Percentiles rank a stretch among this genome's conserved stretches.
Evolutionary conservation across 306 rosid species (phyloP).

Genomic region (Quercus wislizeni): DNA sequence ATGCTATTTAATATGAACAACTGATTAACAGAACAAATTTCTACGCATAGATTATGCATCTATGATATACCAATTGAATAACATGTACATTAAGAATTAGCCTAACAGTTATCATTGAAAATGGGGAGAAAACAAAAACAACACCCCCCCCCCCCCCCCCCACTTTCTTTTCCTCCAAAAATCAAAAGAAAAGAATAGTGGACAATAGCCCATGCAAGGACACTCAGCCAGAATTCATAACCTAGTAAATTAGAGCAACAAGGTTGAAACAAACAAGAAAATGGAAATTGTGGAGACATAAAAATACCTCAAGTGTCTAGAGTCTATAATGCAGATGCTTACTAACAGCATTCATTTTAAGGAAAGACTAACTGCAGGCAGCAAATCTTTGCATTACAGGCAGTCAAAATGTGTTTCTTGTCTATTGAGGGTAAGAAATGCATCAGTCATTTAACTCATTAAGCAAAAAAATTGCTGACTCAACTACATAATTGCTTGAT

Average conservation of each 20-base stretch:
- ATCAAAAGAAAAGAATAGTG: not conserved
- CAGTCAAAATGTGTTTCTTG: too few relatives aligned
- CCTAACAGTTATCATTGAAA: not conserved
- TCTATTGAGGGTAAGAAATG: too few relatives aligned
- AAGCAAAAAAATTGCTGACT: too few relatives aligned
- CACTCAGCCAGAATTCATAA: not conserved
- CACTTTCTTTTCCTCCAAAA: too few relatives aligned
- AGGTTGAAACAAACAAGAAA: not conserved
- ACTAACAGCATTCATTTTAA: not conserved
- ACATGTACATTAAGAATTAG: not conserved
- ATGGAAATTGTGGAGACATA: not conserved
- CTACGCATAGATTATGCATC: constrained; percentile 1
- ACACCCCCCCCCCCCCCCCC: not conserved
- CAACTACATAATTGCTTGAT: too few relatives aligned
- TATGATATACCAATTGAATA: not conserved
- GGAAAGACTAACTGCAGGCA: not conserved
- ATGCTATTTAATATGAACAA: constrained; percentile 14
- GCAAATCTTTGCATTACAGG: not conserved
- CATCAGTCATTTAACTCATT: too few relatives aligned
- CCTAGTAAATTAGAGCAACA: constrained; percentile 6
- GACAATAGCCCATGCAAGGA: not conserved
- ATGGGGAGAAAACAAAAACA: not conserved
- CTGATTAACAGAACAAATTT: constrained; percentile 1
- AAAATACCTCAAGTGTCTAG: not conserved
- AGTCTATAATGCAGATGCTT: not conserved